Percentiles rank a stretch among this genome's conserved stretches.
phyloP scores from a whole-genome alignment of 2,329 filamentous ascomycete species.

The Exophiala alcalophila region DNA sequence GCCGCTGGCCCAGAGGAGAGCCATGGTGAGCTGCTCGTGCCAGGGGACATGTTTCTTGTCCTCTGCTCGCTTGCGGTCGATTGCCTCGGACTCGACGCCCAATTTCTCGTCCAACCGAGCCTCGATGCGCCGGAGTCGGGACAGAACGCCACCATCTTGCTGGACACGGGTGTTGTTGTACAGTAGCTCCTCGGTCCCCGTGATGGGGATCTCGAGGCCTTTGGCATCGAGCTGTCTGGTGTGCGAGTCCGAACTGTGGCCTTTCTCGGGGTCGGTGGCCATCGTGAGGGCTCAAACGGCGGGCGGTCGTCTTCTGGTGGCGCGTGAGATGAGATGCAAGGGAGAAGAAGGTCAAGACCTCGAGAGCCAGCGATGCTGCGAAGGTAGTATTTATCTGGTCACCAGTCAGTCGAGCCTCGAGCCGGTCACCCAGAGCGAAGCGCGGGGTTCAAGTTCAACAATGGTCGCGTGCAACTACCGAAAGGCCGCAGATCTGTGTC shows the following conservation, averaged over 20 bases:
- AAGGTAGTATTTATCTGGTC: slow-evolving; percentile 10
- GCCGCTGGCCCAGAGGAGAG: slow-evolving; percentile 45
- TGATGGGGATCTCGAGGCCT: slow-evolving; percentile 7
- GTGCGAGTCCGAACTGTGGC: neutral
- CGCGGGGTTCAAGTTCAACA: neutral
- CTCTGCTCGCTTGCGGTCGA: slow-evolving; percentile 47
- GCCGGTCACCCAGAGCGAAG: too few relatives aligned
- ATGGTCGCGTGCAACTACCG: neutral
- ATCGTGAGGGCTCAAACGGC: neutral
- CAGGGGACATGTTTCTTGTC: slow-evolving; percentile 43
- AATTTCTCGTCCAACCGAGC: slow-evolving; percentile 45
- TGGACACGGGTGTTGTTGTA: slow-evolving; percentile 24
- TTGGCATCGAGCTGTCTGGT: too few relatives aligned
- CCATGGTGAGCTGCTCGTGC: slow-evolving; percentile 39
- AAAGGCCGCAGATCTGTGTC: neutral
- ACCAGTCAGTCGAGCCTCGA: too few relatives aligned
- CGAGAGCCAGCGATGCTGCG: neutral
- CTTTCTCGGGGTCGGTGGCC: slow-evolving; percentile 15
- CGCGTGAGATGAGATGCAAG: slow-evolving; percentile 3
- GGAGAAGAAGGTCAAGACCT: neutral
- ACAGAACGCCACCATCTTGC: slow-evolving; percentile 24
- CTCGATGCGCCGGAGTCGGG: slow-evolving; percentile 33
- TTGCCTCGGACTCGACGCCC: slow-evolving; percentile 49
- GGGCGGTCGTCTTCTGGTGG: neutral
- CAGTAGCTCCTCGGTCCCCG: slow-evolving; percentile 7